Conservation (phyloP, 1,139 yeast species). For the Pneumocystis oryctolagi region DNA sequence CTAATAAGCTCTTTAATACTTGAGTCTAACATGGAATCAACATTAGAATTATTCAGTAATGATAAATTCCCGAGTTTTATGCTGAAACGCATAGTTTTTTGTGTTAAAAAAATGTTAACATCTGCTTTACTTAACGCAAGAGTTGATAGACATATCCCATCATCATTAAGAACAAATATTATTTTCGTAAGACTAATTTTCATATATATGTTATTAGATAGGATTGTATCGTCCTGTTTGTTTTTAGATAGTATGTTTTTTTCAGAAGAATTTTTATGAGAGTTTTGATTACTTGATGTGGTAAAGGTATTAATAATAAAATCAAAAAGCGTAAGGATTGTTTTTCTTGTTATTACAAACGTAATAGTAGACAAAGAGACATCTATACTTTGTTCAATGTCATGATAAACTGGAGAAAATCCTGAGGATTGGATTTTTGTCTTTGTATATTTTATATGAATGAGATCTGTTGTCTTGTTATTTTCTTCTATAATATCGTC, state of each 20-base stretch:
- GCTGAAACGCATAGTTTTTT: conserved; percentile 60
- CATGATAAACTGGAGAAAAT: conserved; percentile 32
- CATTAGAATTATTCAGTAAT: conserved; percentile 59
- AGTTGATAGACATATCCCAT: conserved; percentile 68
- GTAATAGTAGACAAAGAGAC: conserved; percentile 67
- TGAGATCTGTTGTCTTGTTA: conserved; percentile 34
- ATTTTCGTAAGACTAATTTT: conserved; percentile 59
- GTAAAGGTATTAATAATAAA: conserved; percentile 78
- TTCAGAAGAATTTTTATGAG: not conserved
- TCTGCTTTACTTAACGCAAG: conserved; percentile 60
- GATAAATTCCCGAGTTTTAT: conserved; percentile 73
- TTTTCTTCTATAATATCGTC: conserved; percentile 31
- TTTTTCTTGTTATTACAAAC: conserved; percentile 60
- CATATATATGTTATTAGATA: conserved; percentile 41
- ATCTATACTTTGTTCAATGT: conserved; percentile 69
- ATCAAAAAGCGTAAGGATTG: conserved; percentile 63
- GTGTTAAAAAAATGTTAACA: conserved; percentile 49
- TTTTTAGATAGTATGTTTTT: conserved; percentile 34
- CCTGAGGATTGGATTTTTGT: conserved; percentile 44
- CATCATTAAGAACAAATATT: conserved; percentile 64
- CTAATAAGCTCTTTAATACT: conserved; percentile 50
- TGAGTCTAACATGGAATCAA: conserved; percentile 40
- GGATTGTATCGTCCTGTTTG: conserved; percentile 5
- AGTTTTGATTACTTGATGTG: conserved; percentile 29
- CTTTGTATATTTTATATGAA: conserved; percentile 47